Percentiles rank a stretch among this genome's conserved stretches.
Evolutionary conservation across 805 yeast genomes (phyloP).

Genomic region (Komagataella ulmi): DNA sequence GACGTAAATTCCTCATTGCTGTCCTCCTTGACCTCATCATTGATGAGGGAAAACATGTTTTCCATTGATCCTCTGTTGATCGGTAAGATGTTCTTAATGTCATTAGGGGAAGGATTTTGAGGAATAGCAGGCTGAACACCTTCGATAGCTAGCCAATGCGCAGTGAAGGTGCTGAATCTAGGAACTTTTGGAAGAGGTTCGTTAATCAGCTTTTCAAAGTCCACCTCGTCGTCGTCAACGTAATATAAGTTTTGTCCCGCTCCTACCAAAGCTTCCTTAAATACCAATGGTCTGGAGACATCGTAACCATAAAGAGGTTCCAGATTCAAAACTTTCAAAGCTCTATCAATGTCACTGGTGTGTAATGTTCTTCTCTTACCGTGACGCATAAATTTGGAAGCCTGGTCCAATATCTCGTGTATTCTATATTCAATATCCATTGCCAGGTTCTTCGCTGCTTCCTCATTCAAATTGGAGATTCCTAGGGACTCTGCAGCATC

Average conservation of each 20-base stretch:
- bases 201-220: constrained; percentile 84
- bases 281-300: constrained; percentile 53
- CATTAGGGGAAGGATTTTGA: constrained; percentile 81
- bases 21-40: constrained; percentile 20
- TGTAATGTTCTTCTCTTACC: constrained; percentile 72
- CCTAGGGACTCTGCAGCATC: constrained; percentile 94
- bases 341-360: constrained; percentile 70
- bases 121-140: constrained; percentile 98
- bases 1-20: constrained; percentile 11
- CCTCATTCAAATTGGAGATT: constrained; percentile 65
- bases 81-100: constrained; percentile 68
- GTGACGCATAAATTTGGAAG: constrained; percentile 91
- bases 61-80: constrained; percentile 73
- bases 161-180: constrained; percentile 80
- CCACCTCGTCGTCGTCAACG: constrained; percentile 84
- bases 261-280: constrained; percentile 78
- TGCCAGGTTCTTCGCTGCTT: constrained; percentile 86
- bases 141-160: constrained; percentile 96
- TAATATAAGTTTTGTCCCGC: constrained; percentile 91
- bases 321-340: constrained; percentile 73
- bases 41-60: constrained; percentile 40
- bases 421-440: constrained; percentile 99
- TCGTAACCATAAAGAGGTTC: constrained; percentile 93
- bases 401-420: constrained; percentile 91
- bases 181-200: constrained; percentile 95